phyloP scores from a whole-genome alignment of 1,284 basidiomycete genomes.

The Trametes sp. region DNA sequence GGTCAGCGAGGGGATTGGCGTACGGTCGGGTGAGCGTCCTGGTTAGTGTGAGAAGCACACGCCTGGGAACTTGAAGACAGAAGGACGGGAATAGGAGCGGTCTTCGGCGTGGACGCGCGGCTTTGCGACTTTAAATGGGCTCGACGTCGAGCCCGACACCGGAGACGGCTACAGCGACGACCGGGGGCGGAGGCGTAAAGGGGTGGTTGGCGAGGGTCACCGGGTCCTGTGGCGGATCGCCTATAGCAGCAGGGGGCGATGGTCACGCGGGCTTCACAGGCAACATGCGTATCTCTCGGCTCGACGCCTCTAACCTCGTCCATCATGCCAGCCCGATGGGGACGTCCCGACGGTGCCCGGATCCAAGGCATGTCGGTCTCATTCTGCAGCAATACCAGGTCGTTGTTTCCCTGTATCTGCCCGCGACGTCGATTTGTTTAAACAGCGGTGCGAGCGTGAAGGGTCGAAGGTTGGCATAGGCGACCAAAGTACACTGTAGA shows the following conservation, averaged over 20 bases:
- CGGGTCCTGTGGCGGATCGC: neutral
- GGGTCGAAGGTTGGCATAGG: too few relatives aligned
- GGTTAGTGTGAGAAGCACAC: neutral
- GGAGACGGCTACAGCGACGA: neutral
- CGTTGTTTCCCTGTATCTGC: too few relatives aligned
- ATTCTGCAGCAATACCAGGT: too few relatives aligned
- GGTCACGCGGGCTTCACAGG: slow-evolving; percentile 4
- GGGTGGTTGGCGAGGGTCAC: neutral
- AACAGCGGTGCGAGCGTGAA: too few relatives aligned
- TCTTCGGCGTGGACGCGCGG: neutral
- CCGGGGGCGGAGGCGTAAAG: neutral
- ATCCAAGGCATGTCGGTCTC: too few relatives aligned
- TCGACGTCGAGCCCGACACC: neutral
- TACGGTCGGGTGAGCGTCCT: neutral
- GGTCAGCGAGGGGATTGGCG: too few relatives aligned
- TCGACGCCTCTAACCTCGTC: neutral
- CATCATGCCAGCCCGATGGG: too few relatives aligned
- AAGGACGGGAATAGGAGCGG: neutral
- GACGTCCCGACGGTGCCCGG: too few relatives aligned
- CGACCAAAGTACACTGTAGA: too few relatives aligned
- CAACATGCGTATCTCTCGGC: slow-evolving; percentile 1
- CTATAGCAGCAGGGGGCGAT: neutral
- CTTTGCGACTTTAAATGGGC: neutral
- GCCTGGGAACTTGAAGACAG: slow-evolving; percentile 2
- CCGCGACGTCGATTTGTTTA: too few relatives aligned